Base-by-base conservation (phyloP, 1,284 basidiomycete species). In the Malassezia brasiliensis region DNA sequence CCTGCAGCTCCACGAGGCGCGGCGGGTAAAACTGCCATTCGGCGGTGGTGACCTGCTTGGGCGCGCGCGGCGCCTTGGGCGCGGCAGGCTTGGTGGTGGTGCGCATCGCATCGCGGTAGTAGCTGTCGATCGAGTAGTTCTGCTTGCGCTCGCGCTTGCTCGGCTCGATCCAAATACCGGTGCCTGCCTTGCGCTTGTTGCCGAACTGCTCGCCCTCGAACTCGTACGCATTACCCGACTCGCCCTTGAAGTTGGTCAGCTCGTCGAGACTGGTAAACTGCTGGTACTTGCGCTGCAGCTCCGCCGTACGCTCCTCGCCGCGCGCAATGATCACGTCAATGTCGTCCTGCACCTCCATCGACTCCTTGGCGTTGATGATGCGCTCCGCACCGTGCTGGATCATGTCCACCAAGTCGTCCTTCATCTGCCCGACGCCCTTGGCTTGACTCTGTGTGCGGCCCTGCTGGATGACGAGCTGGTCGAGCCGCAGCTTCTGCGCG, bases 11-110 rank as follows among this genome's bases (percentile, higher is more conserved):
- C 10, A 83, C 80, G 9, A 98, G 78, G 45, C 85, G 80, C 0
- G 84, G 81, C 2, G 91, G 87, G 79, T 88, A 96, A 80, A 99
- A 98, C 72, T 98, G 93, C 81, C 91, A 96, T 75, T 96, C 93
- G 77, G 93, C 85, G 63, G 88, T 90, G 14, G 82, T 79, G 56
- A 91, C 82, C 76, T 94, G 89, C 76, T 93, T 93, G 10, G 91
- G 91, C 2, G 88, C 87, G 17, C 86, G 80, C 2, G 88, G 86
- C 34, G 89, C 77, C 74, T 89, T 91, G 0, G 87, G 84, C 8
- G 81, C 83, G 73, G 90, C 89, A 60, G 85, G 82, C 60, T 69
- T 71, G 54, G 74, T 47, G 4, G 85, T 83, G 37, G 82, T 83
- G 41, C 86, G 85, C 76, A 96, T 81, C 0, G 87, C 87, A 74